Evolutionary conservation across 495 filamentous ascomycete genomes (phyloP), one percentile per base, ranked within the genome.

Genomic region (Aspergillus carlsbadensis): DNA sequence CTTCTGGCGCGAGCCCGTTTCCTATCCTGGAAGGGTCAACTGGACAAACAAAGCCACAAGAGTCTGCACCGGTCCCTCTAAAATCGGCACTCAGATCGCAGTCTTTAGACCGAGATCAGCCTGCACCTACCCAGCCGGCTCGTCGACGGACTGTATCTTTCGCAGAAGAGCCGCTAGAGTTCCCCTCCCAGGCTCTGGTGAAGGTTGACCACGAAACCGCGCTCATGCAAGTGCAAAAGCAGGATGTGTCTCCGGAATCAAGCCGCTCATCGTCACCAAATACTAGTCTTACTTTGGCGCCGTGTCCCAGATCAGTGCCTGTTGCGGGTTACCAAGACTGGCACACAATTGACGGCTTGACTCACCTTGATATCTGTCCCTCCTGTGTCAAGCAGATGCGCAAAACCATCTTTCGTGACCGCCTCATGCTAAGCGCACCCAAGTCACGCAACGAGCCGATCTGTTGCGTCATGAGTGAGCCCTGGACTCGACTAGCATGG

Each of bases 401-500:
- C 15, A 70, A 80, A 31, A 81, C 83, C 0, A 68, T 72, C 41
- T 87, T 82, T 65, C 68, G 75, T 1, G 65, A 75, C 33, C 73
- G 71, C 49, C 82, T 89, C 60, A 69, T 78, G 18, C 79, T 75
- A 3, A 73, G 75, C 11, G 69, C 68, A 14, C 61, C 71, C 2
- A 75, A 75, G 29, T 64, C 74, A 10, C 65, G 70, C 2, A 65
- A 66, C 15, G 70, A 71, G 35, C 69, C 71, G 39, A 72, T 78
- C 14, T 64, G 71, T 26, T 90, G 87, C 60, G 81, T 82, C 43
- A 84, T 90, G 54, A 80, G 80, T 49, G 76, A 77, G 17, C 76
- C 81, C 10, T 90, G 86, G 86, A 75, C 82, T 37, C 80, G 86
- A n/a, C 72, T 88, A 6, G 86, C 85, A 2, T 89, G 84, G 83